Evolutionary conservation across 1,139 yeast species (phyloP), one percentile per base, ranked within the genome.

Genomic region (Sugiyamaella paludigena): DNA sequence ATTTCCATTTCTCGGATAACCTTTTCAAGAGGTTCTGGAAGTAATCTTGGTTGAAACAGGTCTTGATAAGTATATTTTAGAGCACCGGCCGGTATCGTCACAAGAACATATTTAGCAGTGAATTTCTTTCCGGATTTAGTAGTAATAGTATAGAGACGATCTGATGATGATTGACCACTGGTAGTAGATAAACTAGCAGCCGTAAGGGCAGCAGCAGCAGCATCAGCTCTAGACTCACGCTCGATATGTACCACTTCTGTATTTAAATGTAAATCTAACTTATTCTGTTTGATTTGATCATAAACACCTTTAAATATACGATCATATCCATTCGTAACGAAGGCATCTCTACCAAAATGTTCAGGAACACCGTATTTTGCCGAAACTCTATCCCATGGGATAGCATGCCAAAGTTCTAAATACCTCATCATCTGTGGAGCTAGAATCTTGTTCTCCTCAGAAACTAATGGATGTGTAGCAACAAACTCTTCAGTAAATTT

Each of bases 351-450:
- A 1, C 96, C 96, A 52, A 80, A 80, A 58, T 82, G 84, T 49
- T 80, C 87, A 65, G 82, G 76, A 11, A 76, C 67, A 1, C 87
- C 76, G 59, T 78, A 83, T 58, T 82, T 83, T 4, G 85, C 83
- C 60, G 95, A 84, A 58, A 84, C 74, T 31, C 67, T 62, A 36
- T 78, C 78, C 80, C 88, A 81, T 26, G 83, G 74, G 27, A 83
- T 71, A 0, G 95, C 96, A 62, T 81, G 86, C 92, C 95, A 87
- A 33, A 84, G 69, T 63, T 88, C 96, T 49, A 79, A 63, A 52
- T 74, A 74, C 55, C 95, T 69, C 33, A 78, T 66, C 53, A 76
- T 63, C 53, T 80, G 79, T 2, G 79, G 75, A 15, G 81, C 75
- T 52, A 74, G 72, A 34, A 64, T 62, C 29, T 72, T 72, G 61